phyloP scores from a whole-genome alignment of 2,329 filamentous ascomycete species.

The Talaromyces amestolkiae region DNA sequence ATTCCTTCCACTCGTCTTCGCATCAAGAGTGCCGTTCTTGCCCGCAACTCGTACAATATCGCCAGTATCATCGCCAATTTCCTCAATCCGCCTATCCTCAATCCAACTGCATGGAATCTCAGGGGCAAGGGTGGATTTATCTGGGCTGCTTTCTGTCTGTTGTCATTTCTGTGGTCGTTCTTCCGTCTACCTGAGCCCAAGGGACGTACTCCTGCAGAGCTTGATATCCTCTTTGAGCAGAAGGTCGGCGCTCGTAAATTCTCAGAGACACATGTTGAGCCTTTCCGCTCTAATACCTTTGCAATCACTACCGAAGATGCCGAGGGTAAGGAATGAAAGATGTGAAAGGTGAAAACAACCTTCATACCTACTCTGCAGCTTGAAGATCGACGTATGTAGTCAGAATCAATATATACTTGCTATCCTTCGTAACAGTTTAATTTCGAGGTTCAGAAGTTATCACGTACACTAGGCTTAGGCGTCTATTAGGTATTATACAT shows the following conservation, averaged over 20 bases:
- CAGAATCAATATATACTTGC: background rate
- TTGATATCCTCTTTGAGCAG: slow-evolving; percentile 45
- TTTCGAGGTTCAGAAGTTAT: background rate
- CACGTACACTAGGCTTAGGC: background rate
- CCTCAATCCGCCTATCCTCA: slow-evolving; percentile 34
- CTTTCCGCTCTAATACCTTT: slow-evolving; percentile 35
- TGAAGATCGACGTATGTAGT: background rate
- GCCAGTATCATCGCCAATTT: slow-evolving; percentile 49
- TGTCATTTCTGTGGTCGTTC: slow-evolving; percentile 39
- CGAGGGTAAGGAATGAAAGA: background rate
- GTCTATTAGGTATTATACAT: background rate
- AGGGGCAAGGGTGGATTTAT: slow-evolving; percentile 43
- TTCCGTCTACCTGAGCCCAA: slow-evolving; percentile 44
- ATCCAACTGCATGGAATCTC: slow-evolving; percentile 38
- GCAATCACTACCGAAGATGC: slow-evolving; percentile 7
- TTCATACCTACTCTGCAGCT: background rate
- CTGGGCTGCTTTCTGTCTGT: slow-evolving; percentile 37
- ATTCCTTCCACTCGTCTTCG: slow-evolving; percentile 55
- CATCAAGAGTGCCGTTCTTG: slow-evolving; percentile 56
- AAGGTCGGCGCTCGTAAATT: slow-evolving; percentile 35
- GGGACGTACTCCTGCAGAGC: slow-evolving; percentile 41
- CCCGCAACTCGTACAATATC: slow-evolving; percentile 53
- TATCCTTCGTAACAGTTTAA: background rate
- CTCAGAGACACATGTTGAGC: slow-evolving; percentile 1
- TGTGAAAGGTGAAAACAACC: background rate